Evolutionary conservation across 805 yeast genomes (phyloP).

Genomic region (Maudiozyma barnettii): DNA sequence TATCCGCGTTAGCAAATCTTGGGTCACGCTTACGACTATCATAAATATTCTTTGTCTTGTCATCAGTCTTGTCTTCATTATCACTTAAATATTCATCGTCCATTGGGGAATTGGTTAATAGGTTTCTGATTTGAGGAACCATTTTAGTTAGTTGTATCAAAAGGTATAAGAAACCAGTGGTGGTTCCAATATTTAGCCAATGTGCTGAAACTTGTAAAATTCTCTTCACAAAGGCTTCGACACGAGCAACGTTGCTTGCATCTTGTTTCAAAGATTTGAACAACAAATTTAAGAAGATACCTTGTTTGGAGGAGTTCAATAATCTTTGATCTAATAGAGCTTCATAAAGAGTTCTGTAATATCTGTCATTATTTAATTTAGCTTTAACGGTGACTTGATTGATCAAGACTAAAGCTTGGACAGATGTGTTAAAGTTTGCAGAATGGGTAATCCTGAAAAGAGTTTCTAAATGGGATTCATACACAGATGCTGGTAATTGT

Average conservation of each 20-base stretch:
- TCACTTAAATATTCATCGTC: conserved; percentile 42
- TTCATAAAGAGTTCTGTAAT: conserved; percentile 81
- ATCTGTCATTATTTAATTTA: conserved; percentile 53
- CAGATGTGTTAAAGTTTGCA: conserved; percentile 85
- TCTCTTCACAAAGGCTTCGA: conserved; percentile 85
- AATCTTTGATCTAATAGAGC: conserved; percentile 78
- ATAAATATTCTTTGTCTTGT: conserved; percentile 34
- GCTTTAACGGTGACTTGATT: conserved; percentile 67
- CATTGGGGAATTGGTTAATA: conserved; percentile 46
- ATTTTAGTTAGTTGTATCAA: conserved; percentile 57
- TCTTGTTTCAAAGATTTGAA: conserved; percentile 78
- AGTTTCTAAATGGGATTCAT: conserved; percentile 70
- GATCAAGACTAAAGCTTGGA: conserved; percentile 82
- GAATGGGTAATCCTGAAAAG: conserved; percentile 87
- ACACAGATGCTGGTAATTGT: conserved; percentile 57
- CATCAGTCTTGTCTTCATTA: conserved; percentile 35
- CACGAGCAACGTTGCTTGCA: conserved; percentile 44
- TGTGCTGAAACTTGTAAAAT: conserved; percentile 73
- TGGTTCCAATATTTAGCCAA: conserved; percentile 84
- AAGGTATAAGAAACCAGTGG: conserved; percentile 72
- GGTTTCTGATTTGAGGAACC: conserved; percentile 56
- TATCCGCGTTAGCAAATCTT: conserved; percentile 74
- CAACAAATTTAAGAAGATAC: conserved; percentile 77
- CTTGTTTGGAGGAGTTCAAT: conserved; percentile 81
- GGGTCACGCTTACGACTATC: conserved; percentile 92